These are phyloP conservation scores for Colletotrichum lini DNA, from an alignment of 2,329 filamentous ascomycete genomes.

Conservation along the genomic window DNA sequence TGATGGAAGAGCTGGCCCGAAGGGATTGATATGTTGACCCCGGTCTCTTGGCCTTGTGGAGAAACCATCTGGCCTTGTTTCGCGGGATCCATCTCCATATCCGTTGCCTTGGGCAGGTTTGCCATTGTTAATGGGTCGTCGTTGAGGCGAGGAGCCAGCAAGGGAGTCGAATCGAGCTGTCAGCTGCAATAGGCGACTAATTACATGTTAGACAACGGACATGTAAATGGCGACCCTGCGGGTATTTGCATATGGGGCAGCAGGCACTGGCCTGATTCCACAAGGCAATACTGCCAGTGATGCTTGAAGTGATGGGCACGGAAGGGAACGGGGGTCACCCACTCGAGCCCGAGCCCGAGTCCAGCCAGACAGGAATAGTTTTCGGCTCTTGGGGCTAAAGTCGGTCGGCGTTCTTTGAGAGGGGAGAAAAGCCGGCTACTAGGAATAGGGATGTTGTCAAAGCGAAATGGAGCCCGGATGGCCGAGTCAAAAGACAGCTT, in stretches of 20 bases:
- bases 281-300: neutral
- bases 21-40: neutral
- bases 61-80: conserved; percentile 15
- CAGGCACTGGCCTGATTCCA: conserved; percentile 16
- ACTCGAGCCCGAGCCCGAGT: conserved; percentile 14
- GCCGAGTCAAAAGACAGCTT: conserved; percentile 1
- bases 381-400: neutral
- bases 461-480: conserved; percentile 15
- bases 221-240: neutral
- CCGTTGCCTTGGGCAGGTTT: conserved; percentile 1
- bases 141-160: conserved; percentile 1
- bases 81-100: conserved; percentile 26
- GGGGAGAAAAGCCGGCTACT: neutral
- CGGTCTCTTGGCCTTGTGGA: conserved; percentile 5
- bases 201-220: conserved; percentile 7
- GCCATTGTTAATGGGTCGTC: conserved; percentile 7
- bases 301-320: neutral
- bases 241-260: neutral
- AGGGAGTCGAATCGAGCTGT: conserved; percentile 1
- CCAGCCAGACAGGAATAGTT: neutral
- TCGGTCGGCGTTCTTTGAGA: neutral
- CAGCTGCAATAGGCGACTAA: conserved; percentile 18
- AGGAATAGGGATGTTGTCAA: neutral
- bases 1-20: neutral
- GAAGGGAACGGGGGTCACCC: conserved; percentile 12